Base-by-base conservation (phyloP, 228 moss, liverwort and hornwort species). In the Sphagnum fallax region DNA sequence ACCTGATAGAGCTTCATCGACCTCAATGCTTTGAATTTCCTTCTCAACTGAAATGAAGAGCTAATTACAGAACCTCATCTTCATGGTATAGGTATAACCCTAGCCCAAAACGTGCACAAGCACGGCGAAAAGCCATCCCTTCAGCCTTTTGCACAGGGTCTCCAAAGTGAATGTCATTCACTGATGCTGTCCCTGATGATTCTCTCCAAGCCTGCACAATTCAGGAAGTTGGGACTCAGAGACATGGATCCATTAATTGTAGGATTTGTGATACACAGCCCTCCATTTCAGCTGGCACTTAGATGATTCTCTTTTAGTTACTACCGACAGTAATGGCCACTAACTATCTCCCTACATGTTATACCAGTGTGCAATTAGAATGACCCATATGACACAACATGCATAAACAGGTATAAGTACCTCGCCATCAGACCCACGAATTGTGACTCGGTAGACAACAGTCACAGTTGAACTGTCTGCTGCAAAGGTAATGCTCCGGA, bases 51-150 rank as follows among this genome's bases (percentile, higher is more conserved):
- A 18, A 60, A n/a, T 3, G 63, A 69, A 65, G 47, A 62, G 11
- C 65, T 50, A 61, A 49, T 81, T 67, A 87, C 47, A 78, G 74
- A 67, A 78, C 82, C 70, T 90, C 87, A 62, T 92, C 92, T 75
- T 96, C 96, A 67, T 96, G 96, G 72, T 96, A 96, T 70, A 96
- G 86, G 65, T 96, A 96, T 69, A 96, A 80, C 10, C 96, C 96
- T 59, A 96, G 80, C 18, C 96, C 96, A 57, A 96, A 96, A 15
- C 96, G 81, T 52, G 96, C 92, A 71, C 96, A 96, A 13, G 96
- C 96, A 67, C 92, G 76, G 14, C 96, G 88, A 67, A 96, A 96
- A 48, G 96, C 96, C 84, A 92, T 86, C 6, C 96, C 92, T 80
- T 96, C 96, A 47, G 96, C 96, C 67, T 91, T 91, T 72, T 96